Evolutionary conservation across 139 green algal genomes (phyloP), one percentile per base, ranked within the genome.

Genomic region (Chlorella sp.): DNA sequence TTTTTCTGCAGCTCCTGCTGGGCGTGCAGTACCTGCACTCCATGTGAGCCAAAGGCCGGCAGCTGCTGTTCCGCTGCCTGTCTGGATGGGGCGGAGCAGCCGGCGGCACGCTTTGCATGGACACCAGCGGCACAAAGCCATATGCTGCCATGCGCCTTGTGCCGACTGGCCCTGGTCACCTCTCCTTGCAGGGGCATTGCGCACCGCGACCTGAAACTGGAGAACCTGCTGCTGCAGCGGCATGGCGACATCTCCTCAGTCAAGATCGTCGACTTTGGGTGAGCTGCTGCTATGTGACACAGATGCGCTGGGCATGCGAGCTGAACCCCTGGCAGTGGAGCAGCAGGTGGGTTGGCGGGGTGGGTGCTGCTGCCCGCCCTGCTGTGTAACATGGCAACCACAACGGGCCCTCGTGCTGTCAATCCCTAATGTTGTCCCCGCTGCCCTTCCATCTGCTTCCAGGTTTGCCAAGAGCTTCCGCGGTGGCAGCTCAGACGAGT

Each of bases 141-240:
- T n/a, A n/a, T n/a, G n/a, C n/a, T n/a, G n/a, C n/a, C n/a, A n/a
- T n/a, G n/a, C n/a, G n/a, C n/a, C n/a, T n/a, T n/a, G n/a, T n/a
- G n/a, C n/a, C n/a, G n/a, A 46, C 17, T 44, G 4, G n/a, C 20
- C 1, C 34, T 8, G 13, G 3, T 6, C 4, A 30, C 11, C 56
- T 16, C 36, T 28, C 17, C 8, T 34, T 69, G 51, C 76, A 92
- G 92, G 91, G 88, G 90, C 26, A 88, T 97, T 30, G 89, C 92
- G 22, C 95, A 98, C 85, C 86, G 95, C 7, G 95, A 98, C 84
- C 85, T 98, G 26, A 99, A 99, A 92, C 91, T 99, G 75, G 95
- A 99, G 85, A 99, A 99, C 86, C 86, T 99, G 73, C 88, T 99
- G 81, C 86, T 99, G 58, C 60, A 87, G 0, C 84, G 78, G 6